phyloP scores from a whole-genome alignment of 441 rosid species.

The Metrosideros polymorpha region DNA sequence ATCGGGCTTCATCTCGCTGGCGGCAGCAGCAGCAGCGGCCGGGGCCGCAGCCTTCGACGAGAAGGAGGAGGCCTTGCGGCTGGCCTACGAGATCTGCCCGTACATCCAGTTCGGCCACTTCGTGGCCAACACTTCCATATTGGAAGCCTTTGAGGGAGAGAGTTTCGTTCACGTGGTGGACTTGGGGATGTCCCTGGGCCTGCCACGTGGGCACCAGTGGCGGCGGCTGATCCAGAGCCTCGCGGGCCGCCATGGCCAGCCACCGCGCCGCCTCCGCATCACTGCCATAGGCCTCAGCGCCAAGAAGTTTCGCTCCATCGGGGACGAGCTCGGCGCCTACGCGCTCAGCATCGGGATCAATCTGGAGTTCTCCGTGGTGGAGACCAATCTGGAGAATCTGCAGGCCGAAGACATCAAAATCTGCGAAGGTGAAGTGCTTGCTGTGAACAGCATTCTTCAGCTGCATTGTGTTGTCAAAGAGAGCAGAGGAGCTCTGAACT shows the following conservation, averaged over 20 bases:
- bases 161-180: conserved; percentile 53
- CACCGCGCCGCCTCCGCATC: conserved; percentile 31
- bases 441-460: conserved; percentile 52
- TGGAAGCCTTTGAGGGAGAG: conserved; percentile 88
- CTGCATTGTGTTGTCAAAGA: conserved; percentile 65
- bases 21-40: conserved; percentile 18
- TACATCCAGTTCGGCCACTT: conserved; percentile 52
- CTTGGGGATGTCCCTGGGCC: conserved; percentile 54
- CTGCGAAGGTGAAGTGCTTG: conserved; percentile 33
- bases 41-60: conserved; percentile 28
- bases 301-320: conserved; percentile 22
- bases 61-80: conserved; percentile 45
- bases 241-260: conserved; percentile 26
- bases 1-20: conserved; percentile 1
- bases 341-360: conserved; percentile 29
- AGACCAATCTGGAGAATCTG: conserved; percentile 41
- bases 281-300: conserved; percentile 36
- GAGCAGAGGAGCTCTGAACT: conserved; percentile 52
- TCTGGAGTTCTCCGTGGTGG: conserved; percentile 30
- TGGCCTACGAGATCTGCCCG: conserved; percentile 53
- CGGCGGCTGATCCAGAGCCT: conserved; percentile 41
- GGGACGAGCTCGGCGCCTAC: conserved; percentile 25
- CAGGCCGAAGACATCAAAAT: conserved; percentile 24
- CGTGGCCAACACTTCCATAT: conserved; percentile 38
- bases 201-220: conserved; percentile 53